Evolutionary conservation across 768 basidiomycete genomes (phyloP), one percentile per base, ranked within the genome.

Genomic region (Leccinum longicurvipes): DNA sequence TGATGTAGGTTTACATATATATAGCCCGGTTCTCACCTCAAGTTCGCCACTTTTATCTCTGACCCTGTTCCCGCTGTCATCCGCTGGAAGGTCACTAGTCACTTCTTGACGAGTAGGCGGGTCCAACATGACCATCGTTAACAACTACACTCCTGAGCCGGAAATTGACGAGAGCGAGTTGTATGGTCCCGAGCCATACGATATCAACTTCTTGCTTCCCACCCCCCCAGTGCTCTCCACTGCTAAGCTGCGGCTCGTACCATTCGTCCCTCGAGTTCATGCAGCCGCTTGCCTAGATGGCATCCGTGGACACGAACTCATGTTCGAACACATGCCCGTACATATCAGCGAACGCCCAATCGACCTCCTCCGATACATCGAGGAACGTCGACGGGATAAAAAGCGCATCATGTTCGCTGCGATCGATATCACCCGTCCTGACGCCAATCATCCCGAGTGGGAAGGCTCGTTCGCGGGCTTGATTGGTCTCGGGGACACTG

Each of bases 371-470:
- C 60, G 54, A 48, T 46, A 34, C 41, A 21, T 50, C 27, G 61
- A 68, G 51, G 21, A 3, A 17, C 17, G 23, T n/a, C 55, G 59
- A 34, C 59, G 53, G 5, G 51, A 64, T 6, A 17, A 44, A 29
- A 23, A 15, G 15, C 9, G 15, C 15, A 9, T 74, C 23, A 44
- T 76, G 2, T 77, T 76, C 55, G 75, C 74, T 28, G 70, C 70
- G 42, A 72, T 76, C 57, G 81, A 82, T 60, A 74, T 72, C 50
- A 72, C 70, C 6, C 63, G 64, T 39, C 64, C 66, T 7, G 63
- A 72, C 31, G 23, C 63, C 10, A 46, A 54, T 19, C 70, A 67
- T 46, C 65, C 68, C 1, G 64, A 66, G 29, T 64, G 63, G 55
- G 66, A 64, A 6, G 73, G 70, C 17, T 65, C 57, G 3, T 39